Percentiles rank a stretch among this genome's conserved stretches.
Conservation (phyloP, 805 yeast species). For the Candida boidinii region DNA sequence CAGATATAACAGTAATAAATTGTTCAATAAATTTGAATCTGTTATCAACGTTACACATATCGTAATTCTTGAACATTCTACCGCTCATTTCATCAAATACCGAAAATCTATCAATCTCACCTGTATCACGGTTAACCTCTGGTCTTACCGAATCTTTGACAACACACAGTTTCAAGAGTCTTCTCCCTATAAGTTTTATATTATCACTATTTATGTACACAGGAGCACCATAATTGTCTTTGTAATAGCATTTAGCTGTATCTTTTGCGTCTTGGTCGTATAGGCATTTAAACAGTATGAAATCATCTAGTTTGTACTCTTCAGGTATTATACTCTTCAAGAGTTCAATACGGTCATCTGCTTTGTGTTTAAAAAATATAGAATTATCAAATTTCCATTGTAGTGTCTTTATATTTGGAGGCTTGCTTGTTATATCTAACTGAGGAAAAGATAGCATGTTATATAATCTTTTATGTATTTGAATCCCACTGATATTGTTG, state of each 20-base stretch:
- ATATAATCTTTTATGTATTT: conserved; percentile 10
- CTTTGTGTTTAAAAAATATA: conserved; percentile 12
- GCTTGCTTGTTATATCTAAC: too few species aligned
- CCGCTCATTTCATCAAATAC: too few species aligned
- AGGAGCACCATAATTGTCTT: background rate
- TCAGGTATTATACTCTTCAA: conserved; percentile 15
- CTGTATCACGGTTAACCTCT: too few species aligned
- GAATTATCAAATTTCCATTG: too few species aligned
- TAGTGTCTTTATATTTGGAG: too few species aligned
- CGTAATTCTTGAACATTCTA: background rate
- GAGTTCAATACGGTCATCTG: conserved; percentile 15
- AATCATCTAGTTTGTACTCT: conserved; percentile 12
- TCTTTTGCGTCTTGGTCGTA: conserved; percentile 8
- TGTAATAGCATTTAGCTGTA: too few species aligned
- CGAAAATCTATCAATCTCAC: too few species aligned
- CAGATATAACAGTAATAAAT: too few species aligned
- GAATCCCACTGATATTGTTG: conserved; percentile 2
- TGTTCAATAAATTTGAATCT: background rate
- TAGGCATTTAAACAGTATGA: conserved; percentile 13
- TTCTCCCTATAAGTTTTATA: conserved; percentile 6
- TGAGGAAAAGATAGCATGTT: too few species aligned
- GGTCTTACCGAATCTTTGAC: too few species aligned
- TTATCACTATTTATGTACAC: conserved; percentile 5
- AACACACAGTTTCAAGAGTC: conserved; percentile 3
- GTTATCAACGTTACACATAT: background rate